phyloP scores from a whole-genome alignment of 2,329 filamentous ascomycete genomes.

The Colletotrichum neosansevieriae region DNA sequence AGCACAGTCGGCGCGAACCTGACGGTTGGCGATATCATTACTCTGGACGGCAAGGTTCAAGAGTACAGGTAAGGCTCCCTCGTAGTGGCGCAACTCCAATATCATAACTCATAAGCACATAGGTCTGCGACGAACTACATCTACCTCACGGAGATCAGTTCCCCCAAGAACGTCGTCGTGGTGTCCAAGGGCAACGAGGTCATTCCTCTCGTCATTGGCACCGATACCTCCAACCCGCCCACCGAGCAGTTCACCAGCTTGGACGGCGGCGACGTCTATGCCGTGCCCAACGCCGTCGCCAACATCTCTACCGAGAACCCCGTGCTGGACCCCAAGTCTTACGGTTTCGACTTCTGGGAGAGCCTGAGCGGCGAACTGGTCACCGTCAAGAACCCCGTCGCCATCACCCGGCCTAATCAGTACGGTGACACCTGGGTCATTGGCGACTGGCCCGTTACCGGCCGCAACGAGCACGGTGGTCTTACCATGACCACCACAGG shows the following conservation, averaged over 20 bases:
- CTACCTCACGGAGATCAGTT: constrained; percentile 73
- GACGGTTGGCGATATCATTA: constrained; percentile 72
- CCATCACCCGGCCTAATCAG: constrained; percentile 70
- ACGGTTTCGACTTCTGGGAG: constrained; percentile 82
- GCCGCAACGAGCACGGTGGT: constrained; percentile 72
- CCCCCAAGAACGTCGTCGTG: constrained; percentile 65
- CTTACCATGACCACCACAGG: constrained; percentile 71
- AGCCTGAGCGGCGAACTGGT: constrained; percentile 76
- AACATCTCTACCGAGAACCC: constrained; percentile 72
- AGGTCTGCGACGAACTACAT: constrained; percentile 67
- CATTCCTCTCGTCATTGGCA: constrained; percentile 70
- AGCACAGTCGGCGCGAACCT: constrained; percentile 62
- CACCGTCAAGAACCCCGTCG: constrained; percentile 68
- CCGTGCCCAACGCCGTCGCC: constrained; percentile 71
- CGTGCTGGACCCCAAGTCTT: constrained; percentile 68
- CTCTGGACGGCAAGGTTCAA: constrained; percentile 68
- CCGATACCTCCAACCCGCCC: constrained; percentile 68
- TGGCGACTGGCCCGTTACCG: constrained; percentile 73
- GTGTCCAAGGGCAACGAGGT: constrained; percentile 67
- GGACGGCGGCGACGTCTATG: constrained; percentile 75
- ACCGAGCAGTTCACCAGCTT: constrained; percentile 71
- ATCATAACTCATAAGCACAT: constrained; percentile 42
- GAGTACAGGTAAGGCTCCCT: constrained; percentile 62
- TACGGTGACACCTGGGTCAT: constrained; percentile 78
- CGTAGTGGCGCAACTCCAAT: neutral